A percentile compares a stretch with the other conserved stretches of the same genome.
Conservation (phyloP, 768 basidiomycete species). For the Psilocybe cyanescens region DNA sequence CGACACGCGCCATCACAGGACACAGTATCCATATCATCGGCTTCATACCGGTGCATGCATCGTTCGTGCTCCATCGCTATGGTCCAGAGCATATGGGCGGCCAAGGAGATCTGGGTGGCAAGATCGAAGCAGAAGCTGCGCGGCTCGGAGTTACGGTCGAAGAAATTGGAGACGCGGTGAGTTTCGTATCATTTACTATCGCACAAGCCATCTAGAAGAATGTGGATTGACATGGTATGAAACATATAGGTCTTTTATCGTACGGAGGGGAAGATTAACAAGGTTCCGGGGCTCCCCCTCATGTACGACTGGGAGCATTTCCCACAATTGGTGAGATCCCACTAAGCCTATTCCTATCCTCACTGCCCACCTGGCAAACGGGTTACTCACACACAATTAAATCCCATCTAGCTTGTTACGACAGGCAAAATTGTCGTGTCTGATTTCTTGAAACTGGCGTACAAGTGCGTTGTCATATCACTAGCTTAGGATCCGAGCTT, state of each 20-base stretch:
- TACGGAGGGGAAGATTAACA: neutral
- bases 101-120: neutral
- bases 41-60: neutral
- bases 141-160: neutral
- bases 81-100: neutral
- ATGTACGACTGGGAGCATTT: constrained; percentile 21
- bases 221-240: too few relatives aligned
- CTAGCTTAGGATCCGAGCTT: too few relatives aligned
- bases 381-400: too few relatives aligned
- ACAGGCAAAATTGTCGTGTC: too few relatives aligned
- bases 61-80: neutral
- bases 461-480: neutral
- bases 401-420: too few relatives aligned
- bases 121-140: neutral
- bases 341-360: too few relatives aligned
- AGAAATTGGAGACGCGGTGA: neutral
- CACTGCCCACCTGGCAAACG: neutral
- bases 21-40: neutral
- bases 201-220: too few relatives aligned
- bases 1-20: neutral
- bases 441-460: neutral
- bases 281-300: constrained; percentile 8
- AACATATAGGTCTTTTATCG: too few relatives aligned
- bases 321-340: constrained; percentile 9
- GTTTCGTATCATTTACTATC: neutral